Evolutionary conservation across 2,329 filamentous ascomycete genomes (phyloP), one percentile per base, ranked within the genome.

Genomic region (Diplodia seriata): DNA sequence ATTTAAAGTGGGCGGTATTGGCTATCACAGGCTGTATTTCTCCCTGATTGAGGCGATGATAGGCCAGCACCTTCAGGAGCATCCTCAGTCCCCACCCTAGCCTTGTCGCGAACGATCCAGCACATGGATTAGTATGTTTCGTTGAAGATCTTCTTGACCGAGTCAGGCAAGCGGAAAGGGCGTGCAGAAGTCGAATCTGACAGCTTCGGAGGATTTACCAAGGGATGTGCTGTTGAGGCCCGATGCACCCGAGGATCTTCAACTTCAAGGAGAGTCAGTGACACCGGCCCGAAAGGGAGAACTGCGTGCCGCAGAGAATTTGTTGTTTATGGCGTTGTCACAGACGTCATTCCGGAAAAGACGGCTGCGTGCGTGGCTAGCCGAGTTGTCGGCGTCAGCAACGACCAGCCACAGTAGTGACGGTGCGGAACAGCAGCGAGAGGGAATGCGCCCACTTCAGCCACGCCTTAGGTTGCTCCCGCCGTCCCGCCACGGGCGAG

Each of bases 111-210:
- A 38, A 29, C 36, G 33, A 59, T 47, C 55, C 15, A 26, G 31
- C 57, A 50, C 8, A 57, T 14, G 33, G 12, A 40, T 26, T 57
- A 26, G 31, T 14, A 57, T 15, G 14, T 47, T 36, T 47, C 36
- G 56, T 18, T 47, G 38, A 61, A 31, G 57, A 62, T 62, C 57
- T 50, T 50, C 57, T 43, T 62, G 40, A 33, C 40, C 57, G 57
- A 62, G 57, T 62, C 57, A 62, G 57, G 26, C 57, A 62, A 49
- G 40, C 40, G 40, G 38, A 43, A 50, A 62, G 57, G 40, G 23
- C 57, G 40, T 50, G 40, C 54, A 33, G 29, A n/a, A 29, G 38
- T 59, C 56, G 36, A 38, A 31, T 59, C 56, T 43, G 18, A 47
- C 26, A 47, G 38, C 20, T 31, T 23, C 56, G 20, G 38, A 26